Evolutionary conservation across 2,329 filamentous ascomycete species (phyloP), one percentile per base, ranked within the genome.

Genomic region (Colletotrichum camelliae): DNA sequence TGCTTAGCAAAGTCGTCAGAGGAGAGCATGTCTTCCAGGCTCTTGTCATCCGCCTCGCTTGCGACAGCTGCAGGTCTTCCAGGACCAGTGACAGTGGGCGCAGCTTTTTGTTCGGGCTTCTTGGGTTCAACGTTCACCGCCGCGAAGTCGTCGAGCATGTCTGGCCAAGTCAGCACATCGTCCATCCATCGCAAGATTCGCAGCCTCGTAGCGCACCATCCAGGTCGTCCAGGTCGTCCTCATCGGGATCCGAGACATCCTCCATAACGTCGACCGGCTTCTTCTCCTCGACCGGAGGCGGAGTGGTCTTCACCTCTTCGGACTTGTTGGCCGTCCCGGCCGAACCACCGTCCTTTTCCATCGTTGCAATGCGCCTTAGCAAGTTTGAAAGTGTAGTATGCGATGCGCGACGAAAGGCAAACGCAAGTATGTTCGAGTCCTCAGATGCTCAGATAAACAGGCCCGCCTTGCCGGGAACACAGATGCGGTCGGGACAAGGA

Each of bases 61-160:
- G 77, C 79, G 29, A 77, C 71, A 3, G 78, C 68, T n/a, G 79
- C 61, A 16, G 82, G 79, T 55, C 77, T 77, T 35, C 77, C 77
- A 37, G 80, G 77, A 2, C 67, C 80, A 21, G 82, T 67, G 7
- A 82, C 61, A 39, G 61, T 31, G 8, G 65, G 37, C 16, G 65
- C 39, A 52, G 48, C 37, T 67, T 66, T 33, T 27, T n/a, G 58
- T 21, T 55, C 67, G 27, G 83, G 81, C 27, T 83, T 81, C 82
- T 88, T 89, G 79, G 85, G 81, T 79, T 91, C 87, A 74, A 93
- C 80, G 79, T 93, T 92, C 67, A 89, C 88, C 33, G 93, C 86
- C 57, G 93, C 93, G 86, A 99, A 99, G 78, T 98, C 94, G 82
- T 98, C 95, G 31, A 99, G 93, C 85, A 98, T 94, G 80, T 98